Conservation (phyloP, 2,329 filamentous ascomycete species). For the Pseudocercospora fijiensis region DNA sequence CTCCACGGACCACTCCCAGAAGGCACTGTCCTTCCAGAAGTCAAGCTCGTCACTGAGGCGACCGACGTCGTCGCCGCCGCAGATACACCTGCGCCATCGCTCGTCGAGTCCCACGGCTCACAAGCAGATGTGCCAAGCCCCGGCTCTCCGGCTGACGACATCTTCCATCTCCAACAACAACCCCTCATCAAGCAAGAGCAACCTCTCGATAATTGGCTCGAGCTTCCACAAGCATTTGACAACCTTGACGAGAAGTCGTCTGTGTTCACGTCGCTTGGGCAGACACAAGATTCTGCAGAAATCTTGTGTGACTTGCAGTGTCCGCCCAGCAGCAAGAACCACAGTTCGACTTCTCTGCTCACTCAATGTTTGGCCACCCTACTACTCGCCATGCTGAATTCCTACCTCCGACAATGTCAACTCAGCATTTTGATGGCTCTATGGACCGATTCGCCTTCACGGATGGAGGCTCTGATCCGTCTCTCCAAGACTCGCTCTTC, state of each 20-base stretch:
- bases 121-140: constrained; percentile 31
- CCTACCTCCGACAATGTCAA: constrained; percentile 37
- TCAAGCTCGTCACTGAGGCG: constrained; percentile 31
- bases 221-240: constrained; percentile 32
- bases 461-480: constrained; percentile 38
- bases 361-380: constrained; percentile 31
- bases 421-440: constrained; percentile 35
- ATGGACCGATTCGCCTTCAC: constrained; percentile 40
- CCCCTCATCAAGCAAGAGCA: constrained; percentile 37
- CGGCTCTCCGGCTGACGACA: constrained; percentile 29
- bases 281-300: constrained; percentile 99
- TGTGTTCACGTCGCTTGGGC: constrained; percentile 66
- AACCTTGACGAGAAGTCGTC: constrained; percentile 38
- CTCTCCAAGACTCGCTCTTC: constrained; percentile 37
- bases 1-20: constrained; percentile 36
- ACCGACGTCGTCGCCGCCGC: constrained; percentile 15
- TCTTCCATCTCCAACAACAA: constrained; percentile 23
- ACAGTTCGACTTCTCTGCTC: constrained; percentile 25
- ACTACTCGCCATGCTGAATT: constrained; percentile 36
- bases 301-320: constrained; percentile 99
- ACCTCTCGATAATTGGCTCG: constrained; percentile 26
- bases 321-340: constrained; percentile 64
- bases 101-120: constrained; percentile 33
- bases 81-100: constrained; percentile 34
- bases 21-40: constrained; percentile 36